A percentile compares a stretch with the other conserved stretches of the same genome.
These are phyloP conservation scores for Vachellia collinsii DNA, from an alignment of 306 rosid genomes.

Conservation along the genomic window DNA sequence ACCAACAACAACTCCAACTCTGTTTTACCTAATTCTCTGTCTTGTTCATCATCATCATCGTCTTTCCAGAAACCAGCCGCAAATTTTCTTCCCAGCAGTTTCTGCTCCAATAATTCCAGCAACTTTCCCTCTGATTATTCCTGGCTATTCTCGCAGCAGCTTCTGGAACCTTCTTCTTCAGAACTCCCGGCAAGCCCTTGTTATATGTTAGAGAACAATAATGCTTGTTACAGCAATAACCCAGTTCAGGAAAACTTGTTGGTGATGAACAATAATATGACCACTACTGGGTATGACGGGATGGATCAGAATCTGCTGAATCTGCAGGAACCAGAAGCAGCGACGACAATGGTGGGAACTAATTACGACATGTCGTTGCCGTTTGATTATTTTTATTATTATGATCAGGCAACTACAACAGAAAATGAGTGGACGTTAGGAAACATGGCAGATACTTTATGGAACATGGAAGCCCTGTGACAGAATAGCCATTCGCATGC, in stretches of 20 bases:
- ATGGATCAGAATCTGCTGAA: constrained; percentile 45
- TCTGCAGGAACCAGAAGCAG: constrained; percentile 38
- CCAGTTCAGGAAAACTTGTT: constrained; percentile 36
- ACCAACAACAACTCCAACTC: constrained; percentile 19
- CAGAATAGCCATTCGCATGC: constrained; percentile 33
- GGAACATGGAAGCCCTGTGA: constrained; percentile 73
- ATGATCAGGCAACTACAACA: constrained; percentile 49
- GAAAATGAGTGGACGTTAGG: constrained; percentile 55
- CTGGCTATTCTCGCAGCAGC: constrained; percentile 48
- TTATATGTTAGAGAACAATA: constrained; percentile 42
- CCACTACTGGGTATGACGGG: constrained; percentile 43
- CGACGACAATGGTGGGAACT: constrained; percentile 41
- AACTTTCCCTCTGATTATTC: constrained; percentile 51
- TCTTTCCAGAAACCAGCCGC: constrained; percentile 30
- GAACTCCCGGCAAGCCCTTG: constrained; percentile 35
- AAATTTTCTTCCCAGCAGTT: constrained; percentile 21
- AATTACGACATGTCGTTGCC: constrained; percentile 44
- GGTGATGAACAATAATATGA: constrained; percentile 2
- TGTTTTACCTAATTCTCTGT: constrained; percentile 35
- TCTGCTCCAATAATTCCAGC: constrained; percentile 23
- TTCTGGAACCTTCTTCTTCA: constrained; percentile 36
- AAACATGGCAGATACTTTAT: constrained; percentile 57
- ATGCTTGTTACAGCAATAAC: constrained; percentile 21
- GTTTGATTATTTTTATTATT: constrained; percentile 50
- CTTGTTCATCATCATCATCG: constrained; percentile 1